Evolutionary conservation across 140 eudicot genomes (phyloP).

Genomic region (Artemisia princeps): DNA sequence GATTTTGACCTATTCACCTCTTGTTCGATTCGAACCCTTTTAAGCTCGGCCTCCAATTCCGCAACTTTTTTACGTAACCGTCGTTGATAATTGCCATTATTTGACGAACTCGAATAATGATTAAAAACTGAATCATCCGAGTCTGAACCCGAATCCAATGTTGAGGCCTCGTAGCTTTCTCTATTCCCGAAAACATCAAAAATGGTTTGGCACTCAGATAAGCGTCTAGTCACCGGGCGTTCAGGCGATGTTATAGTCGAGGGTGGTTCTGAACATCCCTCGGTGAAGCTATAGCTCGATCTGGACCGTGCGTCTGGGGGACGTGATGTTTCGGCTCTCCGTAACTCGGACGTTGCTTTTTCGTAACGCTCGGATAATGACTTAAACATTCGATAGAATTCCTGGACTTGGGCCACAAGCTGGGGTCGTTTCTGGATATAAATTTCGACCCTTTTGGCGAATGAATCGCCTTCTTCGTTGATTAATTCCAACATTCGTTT

Average conservation of each 20-base stretch:
- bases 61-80: conserved; percentile 34
- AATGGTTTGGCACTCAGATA: conserved; percentile 52
- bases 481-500: conserved; percentile 68
- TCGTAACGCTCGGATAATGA: conserved; percentile 72
- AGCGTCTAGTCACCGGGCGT: conserved; percentile 33
- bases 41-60: conserved; percentile 50
- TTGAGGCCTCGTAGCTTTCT: conserved; percentile 46
- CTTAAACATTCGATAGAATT: conserved; percentile 69
- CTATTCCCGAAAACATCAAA: conserved; percentile 37
- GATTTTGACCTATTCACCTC: conserved; percentile 33
- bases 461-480: conserved; percentile 82
- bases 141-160: conserved; percentile 58
- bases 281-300: too few species aligned
- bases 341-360: conserved; percentile 42
- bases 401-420: conserved; percentile 52
- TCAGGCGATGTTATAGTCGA: conserved; percentile 40
- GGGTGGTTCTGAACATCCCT: conserved; percentile 32
- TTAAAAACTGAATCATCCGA: conserved; percentile 43
- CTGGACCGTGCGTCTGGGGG: conserved; percentile 16
- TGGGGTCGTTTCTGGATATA: conserved; percentile 66
- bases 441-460: conserved; percentile 76
- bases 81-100: conserved; percentile 31
- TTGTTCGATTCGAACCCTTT: conserved; percentile 34
- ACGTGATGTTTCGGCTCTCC: conserved; percentile 36
- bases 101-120: conserved; percentile 31